phyloP scores from a whole-genome alignment of 345 rosid genomes.

The Eucalyptus melliodora region DNA sequence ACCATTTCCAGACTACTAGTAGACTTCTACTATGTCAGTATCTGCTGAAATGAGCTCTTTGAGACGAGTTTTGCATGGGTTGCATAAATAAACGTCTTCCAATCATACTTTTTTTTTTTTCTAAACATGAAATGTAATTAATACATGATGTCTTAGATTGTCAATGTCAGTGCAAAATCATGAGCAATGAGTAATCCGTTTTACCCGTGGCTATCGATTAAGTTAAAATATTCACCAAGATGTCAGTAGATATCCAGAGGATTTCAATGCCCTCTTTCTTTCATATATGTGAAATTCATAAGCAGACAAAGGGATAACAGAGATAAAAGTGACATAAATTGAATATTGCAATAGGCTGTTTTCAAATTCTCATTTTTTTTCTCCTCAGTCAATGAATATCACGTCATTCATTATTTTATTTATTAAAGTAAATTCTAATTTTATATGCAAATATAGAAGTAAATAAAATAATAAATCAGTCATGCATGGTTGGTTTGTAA shows the following conservation, averaged over 20 bases:
- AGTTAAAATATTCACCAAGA: neutral
- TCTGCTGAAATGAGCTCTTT: no score
- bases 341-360: neutral
- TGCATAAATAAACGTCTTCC: no score
- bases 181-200: neutral
- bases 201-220: neutral
- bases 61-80: no score
- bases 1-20: no score
- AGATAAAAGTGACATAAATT: neutral
- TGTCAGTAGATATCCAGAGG: neutral
- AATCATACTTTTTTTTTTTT: no score
- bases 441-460: neutral
- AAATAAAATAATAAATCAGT: neutral
- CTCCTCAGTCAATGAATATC: neutral
- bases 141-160: neutral
- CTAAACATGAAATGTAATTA: no score
- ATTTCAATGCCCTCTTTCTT: neutral
- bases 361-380: neutral
- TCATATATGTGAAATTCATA: neutral
- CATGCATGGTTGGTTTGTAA: neutral
- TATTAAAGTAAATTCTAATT: neutral
- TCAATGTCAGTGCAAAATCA: neutral
- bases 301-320: neutral
- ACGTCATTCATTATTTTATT: neutral
- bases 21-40: no score